Percentiles rank a stretch among this genome's conserved stretches.
Evolutionary conservation across 208 protist genomes (phyloP).

Genomic region (Crithidia acanthocephali): DNA sequence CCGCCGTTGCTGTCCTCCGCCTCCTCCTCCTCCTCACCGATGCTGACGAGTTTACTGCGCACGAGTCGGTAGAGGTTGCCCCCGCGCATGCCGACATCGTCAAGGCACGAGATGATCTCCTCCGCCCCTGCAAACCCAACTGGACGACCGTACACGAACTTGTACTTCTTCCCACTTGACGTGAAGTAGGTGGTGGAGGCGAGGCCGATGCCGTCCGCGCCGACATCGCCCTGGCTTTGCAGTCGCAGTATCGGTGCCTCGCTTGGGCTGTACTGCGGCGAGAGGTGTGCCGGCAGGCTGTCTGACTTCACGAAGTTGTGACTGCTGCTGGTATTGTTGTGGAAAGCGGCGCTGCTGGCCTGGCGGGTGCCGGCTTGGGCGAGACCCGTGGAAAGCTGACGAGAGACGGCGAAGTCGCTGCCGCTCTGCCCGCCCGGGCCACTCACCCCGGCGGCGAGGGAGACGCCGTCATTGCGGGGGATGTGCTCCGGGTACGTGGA

Average conservation of each 20-base stretch:
- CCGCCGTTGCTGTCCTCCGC: not conserved
- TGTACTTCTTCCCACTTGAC: constrained; percentile 7
- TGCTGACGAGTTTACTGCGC: constrained; percentile 18
- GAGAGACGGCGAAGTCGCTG: constrained; percentile 6
- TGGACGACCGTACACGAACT: constrained; percentile 16
- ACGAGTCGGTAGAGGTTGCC: constrained; percentile 31
- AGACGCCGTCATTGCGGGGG: not conserved
- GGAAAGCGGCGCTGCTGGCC: not conserved
- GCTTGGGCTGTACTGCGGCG: not conserved
- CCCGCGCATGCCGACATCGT: constrained; percentile 4
- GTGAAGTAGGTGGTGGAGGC: constrained; percentile 10
- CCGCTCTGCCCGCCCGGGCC: not conserved
- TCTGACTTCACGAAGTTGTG: not conserved
- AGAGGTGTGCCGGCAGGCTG: not conserved
- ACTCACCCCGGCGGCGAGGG: not conserved
- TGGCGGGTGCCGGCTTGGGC: not conserved
- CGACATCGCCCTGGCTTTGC: constrained; percentile 1
- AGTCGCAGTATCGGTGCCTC: not conserved
- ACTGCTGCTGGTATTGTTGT: not conserved
- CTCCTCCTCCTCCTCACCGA: constrained; percentile 24
- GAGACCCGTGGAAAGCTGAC: not conserved
- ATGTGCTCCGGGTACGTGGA: constrained; percentile 16
- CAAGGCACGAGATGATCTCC: constrained; percentile 23
- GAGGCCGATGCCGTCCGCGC: constrained; percentile 3
- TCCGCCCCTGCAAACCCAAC: constrained; percentile 20